Evolutionary conservation across 306 rosid genomes (phyloP).

Genomic region (Vachellia pachyceras): DNA sequence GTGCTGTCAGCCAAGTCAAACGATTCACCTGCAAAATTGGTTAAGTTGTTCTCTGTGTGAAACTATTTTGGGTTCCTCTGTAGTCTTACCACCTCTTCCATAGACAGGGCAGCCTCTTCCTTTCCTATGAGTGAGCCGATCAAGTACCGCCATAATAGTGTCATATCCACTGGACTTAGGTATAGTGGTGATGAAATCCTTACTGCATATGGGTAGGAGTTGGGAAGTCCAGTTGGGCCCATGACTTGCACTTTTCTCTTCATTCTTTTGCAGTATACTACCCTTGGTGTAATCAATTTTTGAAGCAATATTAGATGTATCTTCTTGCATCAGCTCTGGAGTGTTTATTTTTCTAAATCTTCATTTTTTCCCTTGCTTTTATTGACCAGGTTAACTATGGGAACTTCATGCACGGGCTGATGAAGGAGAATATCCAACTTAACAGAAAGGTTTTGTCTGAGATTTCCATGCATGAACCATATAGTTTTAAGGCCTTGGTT

Average conservation of each 20-base stretch:
- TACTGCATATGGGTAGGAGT: neutral
- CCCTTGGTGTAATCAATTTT: neutral
- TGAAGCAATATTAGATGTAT: too few relatives aligned
- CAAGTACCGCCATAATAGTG: neutral
- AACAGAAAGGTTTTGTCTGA: conserved; percentile 24
- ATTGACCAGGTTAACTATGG: too few relatives aligned
- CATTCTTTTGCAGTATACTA: neutral
- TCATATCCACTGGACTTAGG: neutral
- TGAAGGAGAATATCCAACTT: conserved; percentile 69
- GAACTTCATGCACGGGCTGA: conserved; percentile 73
- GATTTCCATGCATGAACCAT: conserved; percentile 64
- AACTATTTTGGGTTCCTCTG: neutral
- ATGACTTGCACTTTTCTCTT: neutral
- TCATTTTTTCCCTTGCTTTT: too few relatives aligned
- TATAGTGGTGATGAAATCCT: neutral
- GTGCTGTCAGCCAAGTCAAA: too few relatives aligned
- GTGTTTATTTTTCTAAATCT: too few relatives aligned
- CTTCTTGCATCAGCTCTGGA: too few relatives aligned
- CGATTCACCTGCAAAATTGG: neutral
- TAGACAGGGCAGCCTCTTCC: neutral
- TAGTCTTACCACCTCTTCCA: neutral
- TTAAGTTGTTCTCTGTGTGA: neutral
- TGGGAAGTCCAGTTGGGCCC: neutral
- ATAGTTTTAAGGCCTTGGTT: conserved; percentile 64
- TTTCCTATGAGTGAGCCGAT: neutral